A percentile compares a stretch with the other conserved stretches of the same genome.
Conservation (phyloP, 352 stramenopile species). For the Phytophthora capsici region DNA sequence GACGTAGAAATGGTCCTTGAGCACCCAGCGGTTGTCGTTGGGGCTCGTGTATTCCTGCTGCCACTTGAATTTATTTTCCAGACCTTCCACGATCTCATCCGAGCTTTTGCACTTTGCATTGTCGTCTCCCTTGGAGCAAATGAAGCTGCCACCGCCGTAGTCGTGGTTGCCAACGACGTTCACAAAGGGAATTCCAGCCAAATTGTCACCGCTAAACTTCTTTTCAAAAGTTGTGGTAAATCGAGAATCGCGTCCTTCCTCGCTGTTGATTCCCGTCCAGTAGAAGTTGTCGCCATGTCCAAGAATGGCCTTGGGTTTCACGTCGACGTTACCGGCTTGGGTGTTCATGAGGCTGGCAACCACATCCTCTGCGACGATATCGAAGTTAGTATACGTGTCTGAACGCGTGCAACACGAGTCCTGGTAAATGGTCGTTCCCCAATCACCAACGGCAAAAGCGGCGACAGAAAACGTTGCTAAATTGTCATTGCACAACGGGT, state of each 20-base stretch:
- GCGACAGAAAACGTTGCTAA: conserved; percentile 45
- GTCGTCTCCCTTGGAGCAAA: conserved; percentile 45
- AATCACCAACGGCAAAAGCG: conserved; percentile 73
- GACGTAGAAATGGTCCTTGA: conserved; percentile 64
- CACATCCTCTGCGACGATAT: conserved; percentile 65
- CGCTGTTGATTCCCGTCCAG: conserved; percentile 60
- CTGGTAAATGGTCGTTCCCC: conserved; percentile 61
- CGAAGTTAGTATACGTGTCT: conserved; percentile 55
- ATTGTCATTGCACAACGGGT: neutral
- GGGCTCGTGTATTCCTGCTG: conserved; percentile 52
- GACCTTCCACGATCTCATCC: conserved; percentile 25
- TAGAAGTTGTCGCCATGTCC: conserved; percentile 77
- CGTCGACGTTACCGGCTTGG: conserved; percentile 37
- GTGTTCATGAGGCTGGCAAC: conserved; percentile 71
- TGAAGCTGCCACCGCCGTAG: conserved; percentile 60
- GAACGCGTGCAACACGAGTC: conserved; percentile 75
- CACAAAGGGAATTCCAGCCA: conserved; percentile 51
- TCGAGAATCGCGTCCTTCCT: conserved; percentile 45
- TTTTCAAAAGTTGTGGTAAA: conserved; percentile 64
- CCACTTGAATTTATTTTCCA: conserved; percentile 56
- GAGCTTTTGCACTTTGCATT: conserved; percentile 37
- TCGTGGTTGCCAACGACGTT: conserved; percentile 79
- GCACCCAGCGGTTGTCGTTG: conserved; percentile 59
- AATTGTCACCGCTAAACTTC: conserved; percentile 51
- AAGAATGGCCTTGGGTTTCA: conserved; percentile 63